Evolutionary conservation across 164 flowering plant genomes (phyloP), one percentile per base, ranked within the genome.

Genomic region (Macadamia integrifolia): DNA sequence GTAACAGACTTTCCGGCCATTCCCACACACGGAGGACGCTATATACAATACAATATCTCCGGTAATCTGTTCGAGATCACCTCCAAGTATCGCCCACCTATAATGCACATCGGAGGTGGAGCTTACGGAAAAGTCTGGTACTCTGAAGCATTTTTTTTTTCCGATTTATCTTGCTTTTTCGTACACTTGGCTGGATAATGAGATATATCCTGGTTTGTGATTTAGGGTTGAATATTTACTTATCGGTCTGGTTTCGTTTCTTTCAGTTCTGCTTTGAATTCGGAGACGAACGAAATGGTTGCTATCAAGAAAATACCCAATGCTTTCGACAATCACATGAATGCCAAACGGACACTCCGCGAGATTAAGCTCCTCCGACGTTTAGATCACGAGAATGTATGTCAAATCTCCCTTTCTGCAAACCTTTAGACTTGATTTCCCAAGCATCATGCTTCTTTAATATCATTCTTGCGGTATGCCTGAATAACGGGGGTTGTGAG

Each of bases 101-200:
- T 93, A 73, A 72, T 79, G 78, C 96, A 97, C 0, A 84, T 93
- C 58, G 98, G 98, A 49, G 88, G 97, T 3, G 98, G 98, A 15
- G 98, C 98, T 3, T 93, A 93, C 60, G 98, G 98, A 23, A 85
- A 91, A 73, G 96, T 93, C 65, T 93, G 98, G 98, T 93, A 83
- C 40, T 2, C 40, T 35, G 5, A 35, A 35, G 40, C 3, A 52
- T 17, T 57, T 14, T 23, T 18, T 18, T 14, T 53, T 3, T 11
- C 7, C 50, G 1, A 9, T 46, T 46, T 46, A 46, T 46, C 7
- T 43, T 43, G 9, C 48, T 43, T 43, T 46, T 46, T 46, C 7
- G 13, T 46, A 23, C 23, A 23, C 23, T 23, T 9, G 8, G 61
- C 48, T 52, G 35, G 58, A 29, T 56, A 29, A 28, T 43, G 15